Percentiles rank a stretch among this genome's conserved stretches.
phyloP scores from a whole-genome alignment of 306 rosid species.

The Medicago arabica region DNA sequence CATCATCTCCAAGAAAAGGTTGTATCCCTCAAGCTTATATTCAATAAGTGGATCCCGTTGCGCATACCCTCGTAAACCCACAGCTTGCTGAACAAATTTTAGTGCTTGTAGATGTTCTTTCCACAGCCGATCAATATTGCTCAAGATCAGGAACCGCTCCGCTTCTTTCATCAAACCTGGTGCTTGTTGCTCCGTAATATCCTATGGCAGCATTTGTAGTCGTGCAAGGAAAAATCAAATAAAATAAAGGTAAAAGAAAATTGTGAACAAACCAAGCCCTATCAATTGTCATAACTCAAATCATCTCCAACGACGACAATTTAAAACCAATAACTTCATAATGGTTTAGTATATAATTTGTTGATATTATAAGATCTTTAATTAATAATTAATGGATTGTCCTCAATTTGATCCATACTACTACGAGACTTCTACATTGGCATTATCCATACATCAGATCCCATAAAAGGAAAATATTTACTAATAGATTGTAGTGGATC shows the following conservation, averaged over 20 bases:
- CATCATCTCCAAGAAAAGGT: conserved; percentile 99
- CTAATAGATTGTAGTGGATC: background rate
- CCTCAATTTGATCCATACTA: conserved; percentile 14
- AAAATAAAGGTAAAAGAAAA: background rate
- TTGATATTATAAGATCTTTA: background rate
- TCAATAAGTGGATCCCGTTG: conserved; percentile 97
- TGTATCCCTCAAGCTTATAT: conserved; percentile 95
- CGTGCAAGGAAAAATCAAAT: conserved; percentile 18
- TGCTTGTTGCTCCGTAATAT: conserved; percentile 75
- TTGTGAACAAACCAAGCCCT: background rate
- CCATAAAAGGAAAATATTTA: background rate
- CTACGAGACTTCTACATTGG: background rate
- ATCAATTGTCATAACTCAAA: background rate
- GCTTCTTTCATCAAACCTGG: conserved; percentile 94
- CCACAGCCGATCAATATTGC: conserved; percentile 94
- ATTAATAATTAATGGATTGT: background rate
- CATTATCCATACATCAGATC: background rate
- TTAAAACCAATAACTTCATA: background rate
- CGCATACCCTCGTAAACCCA: conserved; percentile 90
- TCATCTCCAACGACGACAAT: background rate
- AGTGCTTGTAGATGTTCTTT: conserved; percentile 95
- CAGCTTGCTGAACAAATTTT: conserved; percentile 97
- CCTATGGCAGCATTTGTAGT: conserved; percentile 50
- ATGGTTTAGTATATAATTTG: conserved; percentile 10
- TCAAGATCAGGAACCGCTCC: conserved; percentile 86